phyloP scores from a whole-genome alignment of 441 rosid species.

The Corymbia calophylla region DNA sequence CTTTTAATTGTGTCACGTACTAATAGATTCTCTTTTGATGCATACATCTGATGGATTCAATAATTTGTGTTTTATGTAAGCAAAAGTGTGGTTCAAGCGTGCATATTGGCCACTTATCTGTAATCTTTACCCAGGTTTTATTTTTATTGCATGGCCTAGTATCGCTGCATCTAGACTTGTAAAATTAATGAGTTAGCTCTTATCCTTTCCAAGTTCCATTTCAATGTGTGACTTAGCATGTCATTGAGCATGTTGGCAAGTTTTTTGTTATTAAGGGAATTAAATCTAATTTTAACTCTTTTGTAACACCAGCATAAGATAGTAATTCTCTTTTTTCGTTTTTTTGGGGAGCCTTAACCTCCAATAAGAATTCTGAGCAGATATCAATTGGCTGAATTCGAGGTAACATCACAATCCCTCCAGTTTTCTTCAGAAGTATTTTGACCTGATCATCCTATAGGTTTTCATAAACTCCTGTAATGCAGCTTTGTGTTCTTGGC shows the following conservation, averaged over 20 bases:
- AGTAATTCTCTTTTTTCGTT: not conserved
- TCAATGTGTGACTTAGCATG: not conserved
- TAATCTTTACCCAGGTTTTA: not conserved
- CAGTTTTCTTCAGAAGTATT: not conserved
- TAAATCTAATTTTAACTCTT: not conserved
- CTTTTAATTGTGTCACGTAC: not conserved
- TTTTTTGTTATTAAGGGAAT: not conserved
- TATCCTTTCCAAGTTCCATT: not conserved
- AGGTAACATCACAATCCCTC: conserved; percentile 34
- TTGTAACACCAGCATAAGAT: not conserved
- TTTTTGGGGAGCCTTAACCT: conserved; percentile 31
- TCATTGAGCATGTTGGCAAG: not conserved
- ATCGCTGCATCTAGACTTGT: not conserved
- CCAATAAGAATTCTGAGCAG: conserved; percentile 67
- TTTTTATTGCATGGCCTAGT: not conserved
- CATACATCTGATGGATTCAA: not conserved
- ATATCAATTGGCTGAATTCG: conserved; percentile 82
- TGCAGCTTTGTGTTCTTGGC: conserved; percentile 92
- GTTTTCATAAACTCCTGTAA: not conserved
- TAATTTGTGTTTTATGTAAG: not conserved
- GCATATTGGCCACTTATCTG: not conserved
- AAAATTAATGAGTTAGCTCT: not conserved
- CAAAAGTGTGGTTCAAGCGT: not conserved
- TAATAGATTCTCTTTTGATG: not conserved
- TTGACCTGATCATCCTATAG: not conserved